Evolutionary conservation across 768 basidiomycete genomes (phyloP).

Genomic region (Termitomyces bulborhizus): DNA sequence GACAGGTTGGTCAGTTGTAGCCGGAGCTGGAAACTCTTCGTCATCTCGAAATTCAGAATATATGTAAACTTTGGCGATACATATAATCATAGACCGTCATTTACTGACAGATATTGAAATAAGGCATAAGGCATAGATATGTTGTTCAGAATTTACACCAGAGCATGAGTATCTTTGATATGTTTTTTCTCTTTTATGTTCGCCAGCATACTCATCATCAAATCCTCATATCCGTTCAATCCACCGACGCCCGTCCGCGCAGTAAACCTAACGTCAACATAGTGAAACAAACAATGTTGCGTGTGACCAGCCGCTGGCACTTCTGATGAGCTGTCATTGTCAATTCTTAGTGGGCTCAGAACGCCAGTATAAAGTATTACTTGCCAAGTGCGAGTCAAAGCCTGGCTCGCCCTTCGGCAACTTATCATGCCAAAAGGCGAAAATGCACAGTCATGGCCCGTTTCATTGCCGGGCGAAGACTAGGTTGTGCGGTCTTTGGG

Average conservation of each 20-base stretch:
- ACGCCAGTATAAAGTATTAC: background rate
- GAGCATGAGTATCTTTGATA: slow-evolving; percentile 1
- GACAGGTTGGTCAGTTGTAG: slow-evolving; percentile 34
- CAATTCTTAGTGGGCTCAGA: background rate
- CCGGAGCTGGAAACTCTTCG: background rate
- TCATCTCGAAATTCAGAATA: background rate
- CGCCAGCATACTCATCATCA: slow-evolving; percentile 4
- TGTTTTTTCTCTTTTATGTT: slow-evolving; percentile 1
- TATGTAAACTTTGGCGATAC: background rate
- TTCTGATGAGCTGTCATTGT: background rate
- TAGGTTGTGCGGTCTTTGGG: background rate
- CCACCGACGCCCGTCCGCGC: background rate
- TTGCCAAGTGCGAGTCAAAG: background rate
- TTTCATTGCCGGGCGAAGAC: background rate
- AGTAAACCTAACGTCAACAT: background rate
- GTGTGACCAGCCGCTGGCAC: too few species aligned
- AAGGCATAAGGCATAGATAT: background rate
- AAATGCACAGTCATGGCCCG: background rate
- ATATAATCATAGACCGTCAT: background rate
- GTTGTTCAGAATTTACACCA: slow-evolving; percentile 5
- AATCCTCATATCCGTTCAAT: slow-evolving; percentile 5
- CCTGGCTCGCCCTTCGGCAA: background rate
- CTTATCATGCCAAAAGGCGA: background rate
- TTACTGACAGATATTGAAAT: background rate
- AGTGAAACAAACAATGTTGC: background rate